These are phyloP conservation scores for Lentinus tigrinus DNA, from an alignment of 768 basidiomycete genomes.

Conservation along the genomic window DNA sequence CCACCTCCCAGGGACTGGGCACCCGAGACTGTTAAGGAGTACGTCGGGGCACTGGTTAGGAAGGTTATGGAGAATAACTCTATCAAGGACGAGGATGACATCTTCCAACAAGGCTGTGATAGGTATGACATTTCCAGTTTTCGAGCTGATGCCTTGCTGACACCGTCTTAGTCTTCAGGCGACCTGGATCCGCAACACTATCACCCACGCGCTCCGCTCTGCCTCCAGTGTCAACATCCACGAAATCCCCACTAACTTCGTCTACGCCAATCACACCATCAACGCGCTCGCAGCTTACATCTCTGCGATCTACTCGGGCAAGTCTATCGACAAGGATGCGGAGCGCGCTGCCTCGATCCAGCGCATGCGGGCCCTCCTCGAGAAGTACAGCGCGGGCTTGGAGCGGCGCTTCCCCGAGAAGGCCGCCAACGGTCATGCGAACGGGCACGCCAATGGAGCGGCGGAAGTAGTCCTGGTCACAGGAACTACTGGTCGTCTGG, in stretches of 20 bases:
- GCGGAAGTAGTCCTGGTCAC: constrained; percentile 30
- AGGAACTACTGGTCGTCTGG: constrained; percentile 33
- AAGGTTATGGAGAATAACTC: constrained; percentile 30
- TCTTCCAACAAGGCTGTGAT: constrained; percentile 42
- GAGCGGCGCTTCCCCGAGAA: constrained; percentile 8
- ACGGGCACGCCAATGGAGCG: constrained; percentile 4
- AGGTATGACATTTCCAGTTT: constrained; percentile 25
- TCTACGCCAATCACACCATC: constrained; percentile 25
- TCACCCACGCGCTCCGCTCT: constrained; percentile 23
- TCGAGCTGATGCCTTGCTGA: too few species aligned
- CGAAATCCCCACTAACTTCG: constrained; percentile 20
- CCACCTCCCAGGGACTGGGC: constrained; percentile 29
- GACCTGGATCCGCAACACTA: constrained; percentile 27
- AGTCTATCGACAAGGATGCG: neutral
- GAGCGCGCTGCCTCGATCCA: constrained; percentile 4
- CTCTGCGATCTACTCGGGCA: constrained; percentile 4
- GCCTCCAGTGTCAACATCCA: constrained; percentile 10
- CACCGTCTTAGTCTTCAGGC: constrained; percentile 18
- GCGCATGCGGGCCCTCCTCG: constrained; percentile 19
- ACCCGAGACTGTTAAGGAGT: constrained; percentile 20
- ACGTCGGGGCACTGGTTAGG: constrained; percentile 33
- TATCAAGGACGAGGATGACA: constrained; percentile 35
- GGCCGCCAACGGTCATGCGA: neutral
- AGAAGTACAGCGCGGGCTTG: constrained; percentile 17
- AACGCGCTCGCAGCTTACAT: constrained; percentile 12